A percentile compares a stretch with the other conserved stretches of the same genome.
phyloP scores from a whole-genome alignment of 2,329 filamentous ascomycete genomes.

The Sphaerostilbella broomeana region DNA sequence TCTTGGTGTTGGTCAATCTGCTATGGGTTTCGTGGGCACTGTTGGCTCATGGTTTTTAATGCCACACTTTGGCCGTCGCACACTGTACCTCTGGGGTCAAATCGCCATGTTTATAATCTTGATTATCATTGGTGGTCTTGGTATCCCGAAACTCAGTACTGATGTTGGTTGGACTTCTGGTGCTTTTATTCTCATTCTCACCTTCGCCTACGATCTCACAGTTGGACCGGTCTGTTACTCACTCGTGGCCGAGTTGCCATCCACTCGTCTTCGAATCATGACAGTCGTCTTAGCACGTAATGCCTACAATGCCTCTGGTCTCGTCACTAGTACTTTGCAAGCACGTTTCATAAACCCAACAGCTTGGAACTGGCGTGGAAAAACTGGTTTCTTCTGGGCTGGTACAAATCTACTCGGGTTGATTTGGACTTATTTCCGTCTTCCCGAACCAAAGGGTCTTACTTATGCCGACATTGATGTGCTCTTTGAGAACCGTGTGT shows the following conservation, averaged over 20 bases:
- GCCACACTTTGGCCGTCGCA: conserved; percentile 30
- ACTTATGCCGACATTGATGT: conserved; percentile 48
- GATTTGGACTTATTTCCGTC: conserved; percentile 43
- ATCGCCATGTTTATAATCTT: conserved; percentile 26
- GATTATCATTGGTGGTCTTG: conserved; percentile 33
- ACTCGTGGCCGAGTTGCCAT: conserved; percentile 32
- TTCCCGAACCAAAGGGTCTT: conserved; percentile 44
- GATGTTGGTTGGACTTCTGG: conserved; percentile 27
- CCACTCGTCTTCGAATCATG: conserved; percentile 31
- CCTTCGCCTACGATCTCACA: conserved; percentile 32
- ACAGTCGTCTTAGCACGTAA: conserved; percentile 32
- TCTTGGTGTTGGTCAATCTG: conserved; percentile 27
- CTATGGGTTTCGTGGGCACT: conserved; percentile 9
- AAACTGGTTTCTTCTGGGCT: conserved; percentile 36
- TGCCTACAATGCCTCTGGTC: conserved; percentile 18
- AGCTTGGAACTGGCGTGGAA: conserved; percentile 23
- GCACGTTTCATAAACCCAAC: conserved; percentile 25
- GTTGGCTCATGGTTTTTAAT: conserved; percentile 35
- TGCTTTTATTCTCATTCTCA: conserved; percentile 34
- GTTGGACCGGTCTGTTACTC: conserved; percentile 36
- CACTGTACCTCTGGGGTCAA: conserved; percentile 32
- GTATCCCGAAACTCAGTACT: conserved; percentile 19
- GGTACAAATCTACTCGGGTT: conserved; percentile 26
- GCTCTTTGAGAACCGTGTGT: no score
- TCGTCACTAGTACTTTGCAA: conserved; percentile 21